Evolutionary conservation across 495 filamentous ascomycete genomes (phyloP).

Genomic region (Podospora tetraspora): DNA sequence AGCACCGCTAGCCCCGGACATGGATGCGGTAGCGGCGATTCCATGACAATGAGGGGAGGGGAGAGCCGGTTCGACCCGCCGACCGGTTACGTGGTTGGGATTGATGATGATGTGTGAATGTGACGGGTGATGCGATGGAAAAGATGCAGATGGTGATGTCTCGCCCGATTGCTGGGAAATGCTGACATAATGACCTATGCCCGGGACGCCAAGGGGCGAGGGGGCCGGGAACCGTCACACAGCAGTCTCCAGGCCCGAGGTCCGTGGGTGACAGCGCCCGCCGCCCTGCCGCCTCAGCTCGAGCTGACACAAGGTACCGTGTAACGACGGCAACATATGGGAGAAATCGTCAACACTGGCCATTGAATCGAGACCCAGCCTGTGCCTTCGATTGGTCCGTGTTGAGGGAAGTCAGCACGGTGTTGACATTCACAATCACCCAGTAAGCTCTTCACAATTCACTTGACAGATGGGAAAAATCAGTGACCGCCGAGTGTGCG

Average conservation of each 20-base stretch:
- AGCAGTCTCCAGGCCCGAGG: background rate
- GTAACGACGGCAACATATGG: constrained; percentile 2
- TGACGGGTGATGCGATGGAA: background rate
- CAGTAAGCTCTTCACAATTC: background rate
- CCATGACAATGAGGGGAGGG: background rate
- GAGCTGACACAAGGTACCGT: constrained; percentile 5
- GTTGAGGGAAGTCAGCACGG: background rate
- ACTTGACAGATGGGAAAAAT: background rate
- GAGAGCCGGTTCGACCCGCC: background rate
- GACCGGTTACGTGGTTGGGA: background rate
- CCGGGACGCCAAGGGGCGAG: background rate
- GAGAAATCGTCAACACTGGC: background rate
- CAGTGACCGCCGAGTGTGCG: no score
- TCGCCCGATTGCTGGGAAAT: background rate
- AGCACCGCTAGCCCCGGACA: background rate
- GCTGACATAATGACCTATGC: background rate
- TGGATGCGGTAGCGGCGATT: background rate
- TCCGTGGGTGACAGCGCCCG: background rate
- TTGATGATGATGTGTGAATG: background rate
- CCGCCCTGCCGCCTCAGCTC: background rate
- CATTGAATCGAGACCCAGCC: background rate
- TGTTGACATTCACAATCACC: background rate
- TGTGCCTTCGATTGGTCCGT: background rate
- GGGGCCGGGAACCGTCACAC: background rate
- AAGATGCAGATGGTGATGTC: background rate